These are phyloP conservation scores for Apiospora sp. DNA, from an alignment of 2,329 filamentous ascomycete genomes.

Conservation along the genomic window DNA sequence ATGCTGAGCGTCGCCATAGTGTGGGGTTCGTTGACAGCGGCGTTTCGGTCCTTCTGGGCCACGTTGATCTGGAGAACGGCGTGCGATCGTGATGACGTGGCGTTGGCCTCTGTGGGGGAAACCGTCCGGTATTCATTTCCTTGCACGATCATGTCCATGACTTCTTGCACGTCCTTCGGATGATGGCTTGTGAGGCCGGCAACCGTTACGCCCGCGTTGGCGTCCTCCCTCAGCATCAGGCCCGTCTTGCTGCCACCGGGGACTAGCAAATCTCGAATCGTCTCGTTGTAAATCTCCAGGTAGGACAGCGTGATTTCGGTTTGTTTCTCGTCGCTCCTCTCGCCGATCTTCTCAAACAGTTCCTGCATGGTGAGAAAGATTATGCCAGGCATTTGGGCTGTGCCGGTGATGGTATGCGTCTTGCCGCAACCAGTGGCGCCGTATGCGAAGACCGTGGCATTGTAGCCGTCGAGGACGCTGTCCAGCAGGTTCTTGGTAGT, in stretches of 20 bases:
- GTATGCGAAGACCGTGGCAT: conserved; percentile 98
- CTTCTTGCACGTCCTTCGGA: conserved; percentile 89
- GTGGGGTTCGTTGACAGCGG: conserved; percentile 90
- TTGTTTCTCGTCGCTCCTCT: conserved; percentile 83
- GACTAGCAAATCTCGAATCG: conserved; percentile 93
- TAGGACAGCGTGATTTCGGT: conserved; percentile 94
- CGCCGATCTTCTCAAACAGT: conserved; percentile 94
- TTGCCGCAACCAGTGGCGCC: conserved; percentile 98
- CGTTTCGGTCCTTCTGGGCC: conserved; percentile 92
- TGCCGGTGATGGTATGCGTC: conserved; percentile 96
- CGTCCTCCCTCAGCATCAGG: conserved; percentile 92
- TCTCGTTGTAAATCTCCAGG: conserved; percentile 99
- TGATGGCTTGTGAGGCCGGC: conserved; percentile 90
- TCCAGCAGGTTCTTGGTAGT: conserved; percentile 91
- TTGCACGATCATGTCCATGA: conserved; percentile 98
- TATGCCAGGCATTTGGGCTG: conserved; percentile 90
- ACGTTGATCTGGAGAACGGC: conserved; percentile 98
- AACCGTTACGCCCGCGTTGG: conserved; percentile 91
- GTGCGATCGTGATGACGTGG: conserved; percentile 95
- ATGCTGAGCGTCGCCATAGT: conserved; percentile 99
- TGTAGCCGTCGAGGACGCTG: conserved; percentile 96
- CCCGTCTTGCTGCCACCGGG: conserved; percentile 83
- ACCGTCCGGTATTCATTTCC: conserved; percentile 96
- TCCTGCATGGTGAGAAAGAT: conserved; percentile 99
- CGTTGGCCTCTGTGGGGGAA: conserved; percentile 96